Evolutionary conservation across 208 protist genomes (phyloP).

Genomic region (Trypanosoma lewisi): DNA sequence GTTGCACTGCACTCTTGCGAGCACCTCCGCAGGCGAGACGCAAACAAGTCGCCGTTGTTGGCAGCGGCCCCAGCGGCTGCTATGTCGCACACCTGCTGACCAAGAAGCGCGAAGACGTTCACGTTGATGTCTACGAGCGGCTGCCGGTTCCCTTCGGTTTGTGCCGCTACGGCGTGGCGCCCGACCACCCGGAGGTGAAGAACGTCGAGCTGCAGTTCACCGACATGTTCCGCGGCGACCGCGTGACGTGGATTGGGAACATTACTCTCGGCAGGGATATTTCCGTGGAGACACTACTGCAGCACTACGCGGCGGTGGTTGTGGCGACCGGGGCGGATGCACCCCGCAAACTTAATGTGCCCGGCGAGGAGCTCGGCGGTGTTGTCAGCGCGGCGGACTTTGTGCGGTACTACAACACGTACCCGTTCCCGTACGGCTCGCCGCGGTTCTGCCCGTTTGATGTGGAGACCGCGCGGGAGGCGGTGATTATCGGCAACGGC

Average conservation of each 20-base stretch:
- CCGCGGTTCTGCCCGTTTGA: slow-evolving; percentile 80
- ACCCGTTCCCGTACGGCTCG: slow-evolving; percentile 81
- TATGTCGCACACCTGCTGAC: slow-evolving; percentile 91
- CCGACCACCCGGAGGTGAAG: slow-evolving; percentile 97
- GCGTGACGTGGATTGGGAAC: slow-evolving; percentile 93
- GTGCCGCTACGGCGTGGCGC: slow-evolving; percentile 96
- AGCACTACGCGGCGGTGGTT: slow-evolving; percentile 92
- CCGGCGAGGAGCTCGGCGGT: slow-evolving; percentile 76
- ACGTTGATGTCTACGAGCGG: slow-evolving; percentile 93
- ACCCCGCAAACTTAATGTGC: slow-evolving; percentile 67
- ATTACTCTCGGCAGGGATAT: slow-evolving; percentile 84
- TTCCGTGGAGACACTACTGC: slow-evolving; percentile 59
- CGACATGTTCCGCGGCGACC: slow-evolving; percentile 68
- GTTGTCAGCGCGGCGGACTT: slow-evolving; percentile 89
- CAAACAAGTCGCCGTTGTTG: slow-evolving; percentile 91
- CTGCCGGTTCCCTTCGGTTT: slow-evolving; percentile 96
- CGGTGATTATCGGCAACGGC: slow-evolving; percentile 90
- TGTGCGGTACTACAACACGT: slow-evolving; percentile 96
- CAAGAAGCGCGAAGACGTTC: slow-evolving; percentile 62
- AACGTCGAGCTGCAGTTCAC: slow-evolving; percentile 92
- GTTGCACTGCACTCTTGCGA: neutral
- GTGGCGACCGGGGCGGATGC: slow-evolving; percentile 89
- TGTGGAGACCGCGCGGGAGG: slow-evolving; percentile 39
- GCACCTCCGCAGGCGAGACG: slow-evolving; percentile 20
- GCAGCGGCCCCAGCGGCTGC: slow-evolving; percentile 95